Conservation (phyloP, 805 yeast genomes). For the Kuraishia ogatae region DNA sequence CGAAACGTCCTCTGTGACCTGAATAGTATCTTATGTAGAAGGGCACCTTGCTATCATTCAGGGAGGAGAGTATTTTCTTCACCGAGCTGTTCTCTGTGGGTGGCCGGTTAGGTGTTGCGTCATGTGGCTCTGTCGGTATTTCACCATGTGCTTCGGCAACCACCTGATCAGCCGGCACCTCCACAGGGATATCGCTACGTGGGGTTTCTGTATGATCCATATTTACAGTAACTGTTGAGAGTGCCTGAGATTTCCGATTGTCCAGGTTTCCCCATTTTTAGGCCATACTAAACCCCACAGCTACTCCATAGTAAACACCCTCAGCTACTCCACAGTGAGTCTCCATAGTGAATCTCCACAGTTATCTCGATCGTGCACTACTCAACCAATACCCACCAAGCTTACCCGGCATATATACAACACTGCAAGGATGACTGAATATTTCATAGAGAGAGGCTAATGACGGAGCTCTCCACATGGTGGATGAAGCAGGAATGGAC, state of each 20-base stretch:
- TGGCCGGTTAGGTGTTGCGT: not conserved
- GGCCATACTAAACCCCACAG: too few relatives aligned
- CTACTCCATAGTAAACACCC: too few relatives aligned
- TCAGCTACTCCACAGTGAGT: too few relatives aligned
- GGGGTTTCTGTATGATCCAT: not conserved
- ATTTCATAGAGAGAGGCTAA: not conserved
- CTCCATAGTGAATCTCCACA: too few relatives aligned
- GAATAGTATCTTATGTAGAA: constrained; percentile 34
- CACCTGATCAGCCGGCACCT: not conserved
- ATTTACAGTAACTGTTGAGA: too few relatives aligned
- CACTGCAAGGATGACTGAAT: not conserved
- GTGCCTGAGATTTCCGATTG: too few relatives aligned
- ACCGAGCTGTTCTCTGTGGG: not conserved
- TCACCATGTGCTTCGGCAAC: not conserved
- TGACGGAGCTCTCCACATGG: not conserved
- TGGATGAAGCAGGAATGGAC: constrained; percentile 4
- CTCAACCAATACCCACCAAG: too few relatives aligned
- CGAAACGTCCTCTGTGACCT: constrained; percentile 33
- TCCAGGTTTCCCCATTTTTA: too few relatives aligned
- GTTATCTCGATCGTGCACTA: too few relatives aligned
- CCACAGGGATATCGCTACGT: not conserved
- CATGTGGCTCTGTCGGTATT: too few relatives aligned
- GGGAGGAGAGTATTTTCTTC: not conserved
- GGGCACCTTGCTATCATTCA: not conserved
- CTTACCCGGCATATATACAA: not conserved